Evolutionary conservation across 2,329 filamentous ascomycete species (phyloP), one percentile per base, ranked within the genome.

Genomic region (Reticulascus tulasneorum): DNA sequence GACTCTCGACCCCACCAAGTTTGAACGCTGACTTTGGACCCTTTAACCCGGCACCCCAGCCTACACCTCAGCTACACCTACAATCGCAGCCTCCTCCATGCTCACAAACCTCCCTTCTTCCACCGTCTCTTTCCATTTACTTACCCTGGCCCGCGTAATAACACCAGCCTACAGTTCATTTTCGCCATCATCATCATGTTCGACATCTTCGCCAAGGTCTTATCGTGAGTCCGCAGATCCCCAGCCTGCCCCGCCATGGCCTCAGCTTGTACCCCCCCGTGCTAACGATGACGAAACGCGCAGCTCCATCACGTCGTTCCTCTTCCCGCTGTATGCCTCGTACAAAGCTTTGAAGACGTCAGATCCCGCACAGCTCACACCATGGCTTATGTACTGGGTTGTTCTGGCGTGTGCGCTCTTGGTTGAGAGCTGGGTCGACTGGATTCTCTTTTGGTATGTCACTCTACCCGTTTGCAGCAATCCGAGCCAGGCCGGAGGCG

Each of bases 331-430:
- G 46, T 97, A 95, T 67, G 90, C 91, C 49, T 95, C 91, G 47
- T 97, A 96, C 76, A 97, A 97, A 72, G 91, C 93, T 31, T 84
- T 98, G 56, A 91, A 93, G 66, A 90, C 88, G 12, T 84, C 85
- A 34, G 87, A 96, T 61, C 89, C 90, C 3, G 83, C 87, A 23
- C 82, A 94, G 57, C 75, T 96, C 42, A 87, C 87, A 46, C 91
- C 91, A 82, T 98, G 93, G 93, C 78, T 97, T 48, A 97, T 97
- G 85, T 98, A 97, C 75, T 98, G 91, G 85, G 88, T 95, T 42
- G 88, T 95, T 17, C 77, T 96, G 47, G 86, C 86, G 43, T 83
- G 86, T 59, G 79, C 82, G 51, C 73, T 90, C 38, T 77, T 93
- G 44, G 78, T 82, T 62, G 93, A 97, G 67, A 90, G 84, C 29